These are phyloP conservation scores for Paramecium octaurelia DNA, from an alignment of 73 alveolate species.

Conservation along the genomic window DNA sequence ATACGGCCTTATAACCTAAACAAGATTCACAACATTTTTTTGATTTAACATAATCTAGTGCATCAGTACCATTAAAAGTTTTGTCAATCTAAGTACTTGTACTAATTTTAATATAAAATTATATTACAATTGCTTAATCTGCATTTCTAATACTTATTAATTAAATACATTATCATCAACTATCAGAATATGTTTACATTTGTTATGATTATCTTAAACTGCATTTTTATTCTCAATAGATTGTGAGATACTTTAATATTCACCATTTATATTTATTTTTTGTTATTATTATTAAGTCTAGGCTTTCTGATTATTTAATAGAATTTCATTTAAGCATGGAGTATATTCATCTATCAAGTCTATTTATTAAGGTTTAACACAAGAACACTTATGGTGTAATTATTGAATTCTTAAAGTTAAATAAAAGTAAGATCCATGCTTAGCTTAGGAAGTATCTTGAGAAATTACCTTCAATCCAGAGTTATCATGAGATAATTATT, in stretches of 20 bases:
- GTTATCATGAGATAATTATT: neutral
- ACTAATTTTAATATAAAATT: neutral
- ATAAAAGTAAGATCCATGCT: neutral
- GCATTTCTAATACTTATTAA: neutral
- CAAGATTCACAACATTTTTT: neutral
- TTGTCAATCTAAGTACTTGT: neutral
- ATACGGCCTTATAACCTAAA: neutral
- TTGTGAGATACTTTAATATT: neutral
- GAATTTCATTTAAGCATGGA: neutral
- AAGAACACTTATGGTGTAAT: neutral
- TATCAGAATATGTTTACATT: neutral
- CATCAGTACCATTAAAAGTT: constrained; percentile 5
- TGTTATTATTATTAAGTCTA: neutral
- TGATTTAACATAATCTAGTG: neutral
- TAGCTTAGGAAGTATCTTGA: neutral
- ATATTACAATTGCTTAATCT: neutral
- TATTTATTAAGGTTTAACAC: neutral
- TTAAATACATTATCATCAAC: constrained; percentile 26
- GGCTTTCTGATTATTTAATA: neutral
- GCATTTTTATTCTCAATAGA: neutral
- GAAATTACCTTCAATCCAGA: neutral
- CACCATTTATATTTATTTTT: neutral
- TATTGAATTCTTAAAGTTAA: neutral
- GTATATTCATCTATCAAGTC: neutral
- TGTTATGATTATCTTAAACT: neutral